Evolutionary conservation across 1,284 basidiomycete genomes (phyloP).

Genomic region (Volvariella volvacea): DNA sequence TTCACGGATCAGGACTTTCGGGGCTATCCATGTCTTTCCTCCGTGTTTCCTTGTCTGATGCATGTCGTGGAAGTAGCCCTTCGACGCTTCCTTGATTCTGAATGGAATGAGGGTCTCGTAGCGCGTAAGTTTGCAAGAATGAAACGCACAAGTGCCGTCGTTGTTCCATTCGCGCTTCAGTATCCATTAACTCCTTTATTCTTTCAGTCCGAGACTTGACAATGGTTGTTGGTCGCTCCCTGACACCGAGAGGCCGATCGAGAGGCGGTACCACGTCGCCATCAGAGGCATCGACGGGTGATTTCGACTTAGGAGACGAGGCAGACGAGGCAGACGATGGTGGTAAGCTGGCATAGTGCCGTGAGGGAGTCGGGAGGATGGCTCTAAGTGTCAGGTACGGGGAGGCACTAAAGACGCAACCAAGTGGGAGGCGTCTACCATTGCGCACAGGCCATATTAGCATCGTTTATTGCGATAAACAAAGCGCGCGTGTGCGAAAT

Average conservation of each 20-base stretch:
- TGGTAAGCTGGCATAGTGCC: slow-evolving; percentile 11
- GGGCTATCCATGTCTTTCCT: slow-evolving; percentile 95
- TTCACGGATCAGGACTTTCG: slow-evolving; percentile 81
- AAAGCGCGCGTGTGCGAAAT: slow-evolving; percentile 8
- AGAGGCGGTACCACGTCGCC: slow-evolving; percentile 45
- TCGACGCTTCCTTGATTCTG: slow-evolving; percentile 81
- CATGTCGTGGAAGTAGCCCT: slow-evolving; percentile 86
- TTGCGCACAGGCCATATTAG: slow-evolving; percentile 8
- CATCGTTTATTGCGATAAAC: slow-evolving; percentile 11
- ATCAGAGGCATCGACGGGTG: slow-evolving; percentile 11
- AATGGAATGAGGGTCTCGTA: slow-evolving; percentile 8
- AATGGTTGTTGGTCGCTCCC: slow-evolving; percentile 47
- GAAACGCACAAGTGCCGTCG: slow-evolving; percentile 66
- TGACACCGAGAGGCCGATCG: slow-evolving; percentile 70
- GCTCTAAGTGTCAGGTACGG: slow-evolving; percentile 2
- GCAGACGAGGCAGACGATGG: slow-evolving; percentile 1
- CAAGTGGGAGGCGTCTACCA: not conserved
- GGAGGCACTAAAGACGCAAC: slow-evolving; percentile 13
- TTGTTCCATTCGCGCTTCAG: slow-evolving; percentile 65
- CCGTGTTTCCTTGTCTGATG: slow-evolving; percentile 79
- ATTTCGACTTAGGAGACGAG: too few species aligned
- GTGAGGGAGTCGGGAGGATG: slow-evolving; percentile 8
- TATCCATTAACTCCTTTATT: slow-evolving; percentile 66
- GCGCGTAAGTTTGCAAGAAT: slow-evolving; percentile 4
- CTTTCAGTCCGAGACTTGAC: slow-evolving; percentile 60